Evolutionary conservation across 495 filamentous ascomycete genomes (phyloP).

Genomic region (Neurospora sp.): DNA sequence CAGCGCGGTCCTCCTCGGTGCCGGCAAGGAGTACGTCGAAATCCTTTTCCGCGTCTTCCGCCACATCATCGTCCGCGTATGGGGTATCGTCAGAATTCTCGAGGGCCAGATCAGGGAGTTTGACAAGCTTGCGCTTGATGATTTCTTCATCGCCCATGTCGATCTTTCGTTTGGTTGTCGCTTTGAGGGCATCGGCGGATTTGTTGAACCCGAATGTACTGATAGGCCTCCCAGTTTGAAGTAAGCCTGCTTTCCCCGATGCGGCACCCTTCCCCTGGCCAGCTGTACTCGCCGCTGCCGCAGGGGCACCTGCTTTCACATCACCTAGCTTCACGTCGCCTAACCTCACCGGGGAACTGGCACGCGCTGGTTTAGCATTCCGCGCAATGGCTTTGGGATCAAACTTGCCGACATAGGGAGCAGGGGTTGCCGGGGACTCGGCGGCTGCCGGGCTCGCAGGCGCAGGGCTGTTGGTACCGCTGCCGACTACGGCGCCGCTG

Average conservation of each 20-base stretch:
- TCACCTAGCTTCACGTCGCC: slow-evolving; percentile 25
- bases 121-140: slow-evolving; percentile 76
- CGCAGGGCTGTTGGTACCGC: slow-evolving; percentile 39
- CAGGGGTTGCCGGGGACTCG: slow-evolving; percentile 28
- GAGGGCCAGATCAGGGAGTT: slow-evolving; percentile 65
- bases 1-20: slow-evolving; percentile 79
- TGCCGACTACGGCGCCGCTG: slow-evolving; percentile 32
- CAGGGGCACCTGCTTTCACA: slow-evolving; percentile 16
- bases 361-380: slow-evolving; percentile 49
- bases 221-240: slow-evolving; percentile 38
- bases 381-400: slow-evolving; percentile 81
- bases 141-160: slow-evolving; percentile 84
- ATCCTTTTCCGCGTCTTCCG: slow-evolving; percentile 51
- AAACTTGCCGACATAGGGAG: slow-evolving; percentile 69
- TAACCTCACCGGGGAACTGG: slow-evolving; percentile 28
- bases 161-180: slow-evolving; percentile 58
- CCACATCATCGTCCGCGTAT: slow-evolving; percentile 50
- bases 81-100: slow-evolving; percentile 50
- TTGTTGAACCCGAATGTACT: slow-evolving; percentile 76
- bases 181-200: slow-evolving; percentile 58
- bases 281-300: not conserved
- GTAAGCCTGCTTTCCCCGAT: slow-evolving; percentile 9
- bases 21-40: slow-evolving; percentile 58
- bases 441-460: slow-evolving; percentile 45
- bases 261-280: slow-evolving; percentile 3